Evolutionary conservation across 176 grass and related monocot genomes (phyloP).

Genomic region (Urochloa ruziziensis): DNA sequence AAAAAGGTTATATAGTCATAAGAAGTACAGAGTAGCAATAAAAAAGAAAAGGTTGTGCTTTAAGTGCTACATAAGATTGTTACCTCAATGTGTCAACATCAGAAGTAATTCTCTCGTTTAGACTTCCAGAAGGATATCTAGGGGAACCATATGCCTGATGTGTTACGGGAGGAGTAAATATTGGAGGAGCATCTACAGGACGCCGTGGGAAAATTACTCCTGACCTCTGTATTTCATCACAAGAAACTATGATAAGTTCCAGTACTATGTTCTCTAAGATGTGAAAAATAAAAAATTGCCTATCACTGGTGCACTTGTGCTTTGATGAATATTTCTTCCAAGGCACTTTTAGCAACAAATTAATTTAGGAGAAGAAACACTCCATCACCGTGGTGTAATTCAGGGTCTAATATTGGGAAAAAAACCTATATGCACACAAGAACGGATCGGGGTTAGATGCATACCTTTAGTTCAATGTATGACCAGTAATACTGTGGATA

Average conservation of each 20-base stretch:
- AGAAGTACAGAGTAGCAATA: background rate
- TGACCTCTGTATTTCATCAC: constrained; percentile 56
- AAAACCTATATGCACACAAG: background rate
- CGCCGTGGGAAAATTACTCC: constrained; percentile 79
- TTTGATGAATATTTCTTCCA: constrained; percentile 5
- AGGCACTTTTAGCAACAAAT: background rate
- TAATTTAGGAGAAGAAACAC: background rate
- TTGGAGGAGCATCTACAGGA: constrained; percentile 64
- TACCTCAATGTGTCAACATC: constrained; percentile 69
- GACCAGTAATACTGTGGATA: constrained; percentile 92
- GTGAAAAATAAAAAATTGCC: background rate
- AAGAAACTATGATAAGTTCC: constrained; percentile 9
- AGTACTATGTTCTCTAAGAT: background rate
- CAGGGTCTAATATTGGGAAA: background rate
- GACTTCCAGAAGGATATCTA: constrained; percentile 46
- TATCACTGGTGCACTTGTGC: background rate
- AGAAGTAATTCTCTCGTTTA: constrained; percentile 55
- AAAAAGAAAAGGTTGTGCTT: background rate
- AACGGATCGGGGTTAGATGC: background rate
- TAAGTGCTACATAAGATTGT: background rate
- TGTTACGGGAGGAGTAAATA: constrained; percentile 76
- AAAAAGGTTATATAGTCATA: background rate
- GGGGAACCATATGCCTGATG: constrained; percentile 53
- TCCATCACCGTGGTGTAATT: background rate
- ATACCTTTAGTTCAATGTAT: constrained; percentile 86